These are phyloP conservation scores for Lasiosphaeris hirsuta DNA, from an alignment of 495 filamentous ascomycete genomes.

Conservation along the genomic window DNA sequence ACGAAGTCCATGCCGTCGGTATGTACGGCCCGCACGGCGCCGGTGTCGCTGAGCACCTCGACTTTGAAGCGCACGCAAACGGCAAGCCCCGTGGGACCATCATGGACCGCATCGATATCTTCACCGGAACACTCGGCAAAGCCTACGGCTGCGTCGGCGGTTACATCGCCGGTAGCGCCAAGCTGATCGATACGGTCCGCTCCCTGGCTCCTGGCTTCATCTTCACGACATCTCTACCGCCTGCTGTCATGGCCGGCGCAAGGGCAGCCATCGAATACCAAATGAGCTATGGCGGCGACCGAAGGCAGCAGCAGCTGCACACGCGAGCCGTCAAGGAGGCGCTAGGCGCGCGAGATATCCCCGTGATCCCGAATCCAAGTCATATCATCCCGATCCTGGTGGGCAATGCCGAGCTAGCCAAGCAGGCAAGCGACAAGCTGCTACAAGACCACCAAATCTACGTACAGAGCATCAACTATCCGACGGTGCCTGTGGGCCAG, in stretches of 20 bases:
- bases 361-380: conserved; percentile 96
- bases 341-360: conserved; percentile 73
- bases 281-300: conserved; percentile 71
- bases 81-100: conserved; percentile 76
- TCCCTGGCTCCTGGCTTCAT: conserved; percentile 97
- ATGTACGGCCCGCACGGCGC: conserved; percentile 98
- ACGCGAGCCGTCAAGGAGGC: conserved; percentile 86
- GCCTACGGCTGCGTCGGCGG: conserved; percentile 97
- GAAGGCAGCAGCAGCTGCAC: conserved; percentile 89
- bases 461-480: conserved; percentile 98
- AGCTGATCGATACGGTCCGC: conserved; percentile 90
- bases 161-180: conserved; percentile 88
- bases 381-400: conserved; percentile 95
- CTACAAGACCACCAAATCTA: conserved; percentile 88
- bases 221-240: conserved; percentile 95
- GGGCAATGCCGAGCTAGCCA: conserved; percentile 90
- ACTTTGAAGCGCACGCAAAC: conserved; percentile 73
- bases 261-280: conserved; percentile 92
- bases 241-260: conserved; percentile 95
- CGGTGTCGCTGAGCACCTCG: conserved; percentile 94
- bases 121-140: conserved; percentile 95
- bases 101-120: conserved; percentile 95
- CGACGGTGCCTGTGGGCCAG: conserved; percentile 92
- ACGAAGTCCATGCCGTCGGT: conserved; percentile 97
- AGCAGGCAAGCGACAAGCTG: conserved; percentile 82